phyloP scores from a whole-genome alignment of 495 filamentous ascomycete species.

The Astrothelium subdiscretum region DNA sequence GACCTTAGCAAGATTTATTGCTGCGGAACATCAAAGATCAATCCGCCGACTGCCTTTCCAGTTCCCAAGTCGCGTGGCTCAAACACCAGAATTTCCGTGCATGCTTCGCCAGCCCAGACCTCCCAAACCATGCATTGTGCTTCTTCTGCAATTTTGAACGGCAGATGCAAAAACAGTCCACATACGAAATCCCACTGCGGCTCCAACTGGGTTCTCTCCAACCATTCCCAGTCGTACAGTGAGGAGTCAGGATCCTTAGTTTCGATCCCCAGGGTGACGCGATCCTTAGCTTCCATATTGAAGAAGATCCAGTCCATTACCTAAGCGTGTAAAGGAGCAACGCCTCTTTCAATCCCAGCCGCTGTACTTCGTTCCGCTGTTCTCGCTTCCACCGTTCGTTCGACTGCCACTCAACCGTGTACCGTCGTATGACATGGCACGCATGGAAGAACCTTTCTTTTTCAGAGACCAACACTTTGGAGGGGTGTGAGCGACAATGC shows the following conservation, averaged over 20 bases:
- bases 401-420: neutral
- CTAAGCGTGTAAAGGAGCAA: neutral
- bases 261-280: neutral
- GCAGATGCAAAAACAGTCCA: neutral
- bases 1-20: too few species aligned
- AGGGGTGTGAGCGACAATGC: neutral
- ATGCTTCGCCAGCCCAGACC: neutral
- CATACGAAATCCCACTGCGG: neutral
- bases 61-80: neutral
- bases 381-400: neutral
- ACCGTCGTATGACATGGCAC: neutral
- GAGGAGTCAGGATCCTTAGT: neutral
- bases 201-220: neutral
- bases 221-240: neutral
- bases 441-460: neutral
- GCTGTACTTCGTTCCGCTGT: neutral
- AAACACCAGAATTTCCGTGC: neutral
- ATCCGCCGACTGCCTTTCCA: neutral
- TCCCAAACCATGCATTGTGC: neutral
- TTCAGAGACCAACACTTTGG: neutral
- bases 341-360: neutral
- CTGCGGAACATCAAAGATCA: neutral
- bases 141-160: neutral
- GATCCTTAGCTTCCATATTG: neutral
- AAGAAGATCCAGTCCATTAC: neutral